Evolutionary conservation across 495 filamentous ascomycete species (phyloP), one percentile per base, ranked within the genome.

Genomic region (Jackrogersella multiformis): DNA sequence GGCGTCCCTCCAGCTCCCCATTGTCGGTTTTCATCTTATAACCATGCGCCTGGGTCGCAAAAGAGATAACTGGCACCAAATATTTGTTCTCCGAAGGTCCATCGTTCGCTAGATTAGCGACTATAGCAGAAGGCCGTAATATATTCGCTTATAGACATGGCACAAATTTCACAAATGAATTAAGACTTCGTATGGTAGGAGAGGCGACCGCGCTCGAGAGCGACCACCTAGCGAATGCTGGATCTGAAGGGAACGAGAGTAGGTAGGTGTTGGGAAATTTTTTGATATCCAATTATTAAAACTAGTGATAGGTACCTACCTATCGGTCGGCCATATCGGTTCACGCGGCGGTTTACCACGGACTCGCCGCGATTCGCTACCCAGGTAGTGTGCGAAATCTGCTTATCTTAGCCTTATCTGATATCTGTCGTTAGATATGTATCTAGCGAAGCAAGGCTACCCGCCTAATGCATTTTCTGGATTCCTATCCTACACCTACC

Each of bases 1-100:
- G 79, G 64, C 80, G 78, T 56, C 70, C 70, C 64, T 81, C 77
- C 48, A 70, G 35, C 38, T 80, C 81, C 58, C 76, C 78, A 79
- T 80, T 71, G 68, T 79, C 66, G 54, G 71, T 51, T 34, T 58
- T 79, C 78, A 81, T 83, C 61, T 75, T 80, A 62, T 70, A 67
- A 53, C 67, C 45, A 70, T 61, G 73, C 64, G 72, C 61, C 51
- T 74, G 58, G 34, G 68, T 65, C 59, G 44, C 46, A 55, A 41
- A 68, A 58, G 45, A 68, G 69, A 71, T 72, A 70, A 70, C 39
- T 73, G 73, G 72, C 58, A 62, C 35, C 60, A 70, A 69, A 69
- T 26, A 53, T 61, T 72, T 65, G 64, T 70, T 71, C 26, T 67
- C 74, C 66, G 72, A 64, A 71, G 63, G 71, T 76, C 75, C 78